These are phyloP conservation scores for Pseudomonodictys pantanalensis DNA, from an alignment of 495 filamentous ascomycete genomes.

Conservation along the genomic window DNA sequence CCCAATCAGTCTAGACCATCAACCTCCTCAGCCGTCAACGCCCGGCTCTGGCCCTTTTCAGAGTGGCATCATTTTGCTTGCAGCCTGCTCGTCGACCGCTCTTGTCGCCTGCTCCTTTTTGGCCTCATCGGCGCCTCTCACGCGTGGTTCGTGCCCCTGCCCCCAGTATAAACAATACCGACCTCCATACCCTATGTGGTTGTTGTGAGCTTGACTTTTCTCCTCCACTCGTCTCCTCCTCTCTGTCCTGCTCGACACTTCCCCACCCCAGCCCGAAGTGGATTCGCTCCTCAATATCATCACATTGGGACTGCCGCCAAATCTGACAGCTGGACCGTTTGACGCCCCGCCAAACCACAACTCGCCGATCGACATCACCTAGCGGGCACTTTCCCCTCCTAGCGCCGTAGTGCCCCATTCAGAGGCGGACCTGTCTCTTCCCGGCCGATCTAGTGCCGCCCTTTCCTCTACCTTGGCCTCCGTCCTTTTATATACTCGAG, in stretches of 20 bases:
- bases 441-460: conserved; percentile 11
- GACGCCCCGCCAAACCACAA: conserved; percentile 20
- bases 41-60: background rate
- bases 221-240: conserved; percentile 4
- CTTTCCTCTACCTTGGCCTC: background rate
- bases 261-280: background rate
- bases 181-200: conserved; percentile 14
- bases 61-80: conserved; percentile 19
- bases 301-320: conserved; percentile 6
- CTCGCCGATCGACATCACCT: conserved; percentile 27
- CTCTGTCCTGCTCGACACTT: conserved; percentile 8
- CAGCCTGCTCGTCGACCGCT: conserved; percentile 5
- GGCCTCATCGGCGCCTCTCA: background rate
- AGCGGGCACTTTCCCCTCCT: conserved; percentile 29
- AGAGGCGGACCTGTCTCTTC: conserved; percentile 11
- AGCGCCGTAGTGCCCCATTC: conserved; percentile 13
- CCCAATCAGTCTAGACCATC: conserved; percentile 3
- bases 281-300: background rate
- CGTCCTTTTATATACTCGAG: background rate
- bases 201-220: background rate
- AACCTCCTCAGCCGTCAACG: background rate
- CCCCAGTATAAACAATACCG: conserved; percentile 26
- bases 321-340: conserved; percentile 34
- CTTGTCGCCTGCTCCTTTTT: conserved; percentile 1
- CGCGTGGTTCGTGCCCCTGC: conserved; percentile 16